Evolutionary conservation across 1,139 yeast genomes (phyloP).

Genomic region (Debaryomyces singareniensis): DNA sequence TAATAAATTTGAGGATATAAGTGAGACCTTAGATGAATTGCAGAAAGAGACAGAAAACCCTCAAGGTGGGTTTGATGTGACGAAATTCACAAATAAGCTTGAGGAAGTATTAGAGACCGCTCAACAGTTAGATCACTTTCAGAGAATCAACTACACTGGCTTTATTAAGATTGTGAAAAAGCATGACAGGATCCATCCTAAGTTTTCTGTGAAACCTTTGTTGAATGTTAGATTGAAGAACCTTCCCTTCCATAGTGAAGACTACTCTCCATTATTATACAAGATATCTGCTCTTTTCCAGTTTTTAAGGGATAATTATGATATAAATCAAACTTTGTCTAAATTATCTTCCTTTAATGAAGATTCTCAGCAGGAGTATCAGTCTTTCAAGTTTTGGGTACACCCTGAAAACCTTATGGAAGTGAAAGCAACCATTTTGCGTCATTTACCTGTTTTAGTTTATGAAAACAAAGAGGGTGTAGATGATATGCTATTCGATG

Average conservation of each 20-base stretch:
- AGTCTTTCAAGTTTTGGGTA: conserved; percentile 88
- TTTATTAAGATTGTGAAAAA: conserved; percentile 91
- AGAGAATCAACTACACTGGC: conserved; percentile 89
- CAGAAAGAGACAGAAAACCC: conserved; percentile 41
- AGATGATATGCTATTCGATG: conserved; percentile 31
- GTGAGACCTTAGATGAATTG: conserved; percentile 54
- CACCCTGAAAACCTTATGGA: conserved; percentile 97
- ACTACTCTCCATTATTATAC: conserved; percentile 84
- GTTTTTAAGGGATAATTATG: conserved; percentile 64
- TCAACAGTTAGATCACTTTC: conserved; percentile 82
- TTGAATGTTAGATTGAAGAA: conserved; percentile 81
- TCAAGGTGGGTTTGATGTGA: conserved; percentile 43
- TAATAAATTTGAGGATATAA: conserved; percentile 62
- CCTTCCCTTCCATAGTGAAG: conserved; percentile 91
- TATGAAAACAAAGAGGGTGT: conserved; percentile 45
- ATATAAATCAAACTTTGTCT: conserved; percentile 33
- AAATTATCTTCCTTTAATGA: conserved; percentile 44
- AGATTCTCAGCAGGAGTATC: conserved; percentile 50
- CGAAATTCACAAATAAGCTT: conserved; percentile 53
- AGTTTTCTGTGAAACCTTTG: conserved; percentile 82
- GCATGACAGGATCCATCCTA: conserved; percentile 85
- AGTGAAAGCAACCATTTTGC: conserved; percentile 85
- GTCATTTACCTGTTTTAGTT: conserved; percentile 88
- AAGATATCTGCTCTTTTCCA: conserved; percentile 78
- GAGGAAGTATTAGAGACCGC: conserved; percentile 73